A percentile compares a stretch with the other conserved stretches of the same genome.
Evolutionary conservation across 441 rosid genomes (phyloP).

Genomic region (Populus hybrid): DNA sequence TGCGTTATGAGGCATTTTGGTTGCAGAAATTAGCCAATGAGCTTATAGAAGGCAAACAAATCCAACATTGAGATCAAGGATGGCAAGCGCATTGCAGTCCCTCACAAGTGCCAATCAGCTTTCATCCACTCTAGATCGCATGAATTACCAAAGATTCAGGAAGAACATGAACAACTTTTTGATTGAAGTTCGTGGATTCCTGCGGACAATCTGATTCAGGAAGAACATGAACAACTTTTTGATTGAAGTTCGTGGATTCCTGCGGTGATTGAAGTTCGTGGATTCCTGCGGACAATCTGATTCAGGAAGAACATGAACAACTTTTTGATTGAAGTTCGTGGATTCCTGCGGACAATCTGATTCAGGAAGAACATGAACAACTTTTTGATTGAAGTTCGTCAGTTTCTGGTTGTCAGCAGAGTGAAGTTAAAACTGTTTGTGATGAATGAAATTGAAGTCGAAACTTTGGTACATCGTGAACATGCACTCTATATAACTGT

Average conservation of each 20-base stretch:
- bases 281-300: too few relatives aligned
- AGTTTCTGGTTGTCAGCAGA: background rate
- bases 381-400: too few relatives aligned
- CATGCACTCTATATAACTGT: too few relatives aligned
- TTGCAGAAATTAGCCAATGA: slow-evolving; percentile 75
- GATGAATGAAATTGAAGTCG: too few relatives aligned
- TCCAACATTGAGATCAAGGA: slow-evolving; percentile 55
- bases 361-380: too few relatives aligned
- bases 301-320: too few relatives aligned
- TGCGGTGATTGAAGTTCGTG: too few relatives aligned
- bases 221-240: too few relatives aligned
- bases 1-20: background rate
- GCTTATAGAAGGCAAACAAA: slow-evolving; percentile 70
- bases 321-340: too few relatives aligned
- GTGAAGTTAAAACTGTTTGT: background rate
- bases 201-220: slow-evolving; percentile 71
- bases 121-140: slow-evolving; percentile 69
- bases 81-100: slow-evolving; percentile 67
- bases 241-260: too few relatives aligned
- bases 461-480: too few relatives aligned
- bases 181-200: slow-evolving; percentile 84
- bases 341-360: too few relatives aligned
- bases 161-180: slow-evolving; percentile 80
- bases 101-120: slow-evolving; percentile 89
- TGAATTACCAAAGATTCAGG: slow-evolving; percentile 87